Percentiles rank a stretch among this genome's conserved stretches.
Conservation (phyloP, 352 stramenopile species). For the Pythium rhizo-oryzae region DNA sequence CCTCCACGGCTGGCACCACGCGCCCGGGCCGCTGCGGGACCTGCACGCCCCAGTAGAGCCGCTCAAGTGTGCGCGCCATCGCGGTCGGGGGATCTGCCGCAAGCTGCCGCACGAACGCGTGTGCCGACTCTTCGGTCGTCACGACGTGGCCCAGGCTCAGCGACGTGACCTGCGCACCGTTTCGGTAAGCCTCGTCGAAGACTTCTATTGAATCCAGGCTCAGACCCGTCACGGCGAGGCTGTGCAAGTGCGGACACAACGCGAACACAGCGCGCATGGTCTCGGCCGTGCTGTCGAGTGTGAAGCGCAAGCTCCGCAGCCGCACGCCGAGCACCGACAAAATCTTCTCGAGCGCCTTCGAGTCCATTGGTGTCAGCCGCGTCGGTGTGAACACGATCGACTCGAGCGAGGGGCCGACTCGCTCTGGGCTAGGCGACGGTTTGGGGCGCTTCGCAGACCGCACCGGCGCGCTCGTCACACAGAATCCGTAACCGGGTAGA, state of each 20-base stretch:
- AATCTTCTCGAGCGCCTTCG: constrained; percentile 2
- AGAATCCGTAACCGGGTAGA: constrained; percentile 2
- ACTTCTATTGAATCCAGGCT: background rate
- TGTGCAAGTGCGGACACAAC: background rate
- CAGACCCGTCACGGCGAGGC: background rate
- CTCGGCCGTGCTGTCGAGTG: background rate
- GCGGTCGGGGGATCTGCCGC: background rate
- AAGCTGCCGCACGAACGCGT: background rate
- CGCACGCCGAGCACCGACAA: background rate
- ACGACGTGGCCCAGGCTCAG: constrained; percentile 2
- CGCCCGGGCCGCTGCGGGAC: background rate
- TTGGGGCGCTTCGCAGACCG: background rate
- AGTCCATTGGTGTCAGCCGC: background rate
- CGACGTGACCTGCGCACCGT: constrained; percentile 5
- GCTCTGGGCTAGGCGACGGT: background rate
- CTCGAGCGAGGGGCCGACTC: background rate
- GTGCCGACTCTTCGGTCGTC: background rate
- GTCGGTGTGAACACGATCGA: background rate
- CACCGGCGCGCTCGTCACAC: background rate
- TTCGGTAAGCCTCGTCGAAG: background rate
- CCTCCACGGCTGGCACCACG: background rate
- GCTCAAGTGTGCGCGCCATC: background rate
- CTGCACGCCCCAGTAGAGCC: constrained; percentile 1
- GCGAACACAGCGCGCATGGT: background rate
- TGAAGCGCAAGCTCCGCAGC: background rate